These are phyloP conservation scores for Trifolium dubium DNA, from an alignment of 306 rosid genomes.

Conservation along the genomic window DNA sequence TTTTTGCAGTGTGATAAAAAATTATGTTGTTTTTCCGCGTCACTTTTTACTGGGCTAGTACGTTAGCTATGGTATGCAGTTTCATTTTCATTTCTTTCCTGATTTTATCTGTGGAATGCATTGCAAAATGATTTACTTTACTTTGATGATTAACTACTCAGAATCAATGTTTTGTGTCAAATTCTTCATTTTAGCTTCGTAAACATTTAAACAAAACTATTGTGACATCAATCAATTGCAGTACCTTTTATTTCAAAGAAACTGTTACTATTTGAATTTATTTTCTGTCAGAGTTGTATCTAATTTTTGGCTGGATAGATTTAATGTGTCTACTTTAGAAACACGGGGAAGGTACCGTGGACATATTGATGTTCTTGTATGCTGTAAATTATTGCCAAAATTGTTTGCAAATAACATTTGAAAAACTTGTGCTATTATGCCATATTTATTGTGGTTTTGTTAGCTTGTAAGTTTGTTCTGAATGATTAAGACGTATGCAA, in stretches of 20 bases:
- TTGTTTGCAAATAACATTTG: not conserved
- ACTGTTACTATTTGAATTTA: constrained; percentile 5
- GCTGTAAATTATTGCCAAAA: constrained; percentile 34
- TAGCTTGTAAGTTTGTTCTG: constrained; percentile 88
- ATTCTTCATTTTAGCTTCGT: not conserved
- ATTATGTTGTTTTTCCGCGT: constrained; percentile 1
- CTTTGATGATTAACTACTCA: constrained; percentile 7
- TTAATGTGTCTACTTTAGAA: not conserved
- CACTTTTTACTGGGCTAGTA: not conserved
- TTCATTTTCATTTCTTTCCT: not conserved
- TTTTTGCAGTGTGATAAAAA: not conserved
- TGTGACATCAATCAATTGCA: constrained; percentile 29
- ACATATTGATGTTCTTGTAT: not conserved
- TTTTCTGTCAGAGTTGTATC: constrained; percentile 10
- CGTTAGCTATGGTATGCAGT: not conserved
- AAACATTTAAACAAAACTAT: constrained; percentile 7
- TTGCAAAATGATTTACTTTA: too few relatives aligned
- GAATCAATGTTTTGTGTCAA: not conserved
- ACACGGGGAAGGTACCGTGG: not conserved
- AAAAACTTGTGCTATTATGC: not conserved
- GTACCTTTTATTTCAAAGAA: constrained; percentile 33
- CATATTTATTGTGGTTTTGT: constrained; percentile 34
- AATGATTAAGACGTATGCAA: constrained; percentile 63
- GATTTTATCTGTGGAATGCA: not conserved
- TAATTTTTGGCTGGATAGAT: not conserved